Percentiles rank a stretch among this genome's conserved stretches.
These are phyloP conservation scores for Juglanconis sp. DNA, from an alignment of 2,329 filamentous ascomycete species.

Conservation along the genomic window DNA sequence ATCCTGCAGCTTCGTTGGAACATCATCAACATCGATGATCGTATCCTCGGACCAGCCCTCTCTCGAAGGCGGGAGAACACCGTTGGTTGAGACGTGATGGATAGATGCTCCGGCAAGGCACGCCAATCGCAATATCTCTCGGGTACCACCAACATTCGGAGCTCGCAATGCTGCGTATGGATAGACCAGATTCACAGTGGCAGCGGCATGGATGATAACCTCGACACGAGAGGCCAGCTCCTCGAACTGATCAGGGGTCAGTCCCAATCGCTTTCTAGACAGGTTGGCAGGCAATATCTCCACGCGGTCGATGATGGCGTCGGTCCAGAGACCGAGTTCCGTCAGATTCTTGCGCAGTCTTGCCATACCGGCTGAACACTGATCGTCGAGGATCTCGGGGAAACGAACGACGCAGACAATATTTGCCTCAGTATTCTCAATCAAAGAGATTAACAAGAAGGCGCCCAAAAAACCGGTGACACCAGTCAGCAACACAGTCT, in stretches of 20 bases:
- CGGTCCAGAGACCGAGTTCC: constrained; percentile 75
- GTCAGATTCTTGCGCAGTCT: constrained; percentile 72
- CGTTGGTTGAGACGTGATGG: constrained; percentile 78
- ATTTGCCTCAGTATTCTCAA: constrained; percentile 65
- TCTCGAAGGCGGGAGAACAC: constrained; percentile 68
- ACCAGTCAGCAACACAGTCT: constrained; percentile 70
- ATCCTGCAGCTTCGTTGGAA: constrained; percentile 65
- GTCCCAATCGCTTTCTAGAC: constrained; percentile 64
- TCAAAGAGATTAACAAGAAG: constrained; percentile 66
- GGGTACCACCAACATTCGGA: constrained; percentile 76
- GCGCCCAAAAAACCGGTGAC: constrained; percentile 74
- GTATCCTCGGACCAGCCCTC: constrained; percentile 70
- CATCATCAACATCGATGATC: constrained; percentile 64
- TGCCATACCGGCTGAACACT: constrained; percentile 65
- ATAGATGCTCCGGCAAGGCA: constrained; percentile 65
- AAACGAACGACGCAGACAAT: constrained; percentile 74
- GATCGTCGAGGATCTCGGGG: constrained; percentile 61
- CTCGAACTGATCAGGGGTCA: constrained; percentile 63
- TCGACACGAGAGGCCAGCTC: constrained; percentile 63
- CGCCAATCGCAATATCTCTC: constrained; percentile 70
- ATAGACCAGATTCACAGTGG: constrained; percentile 77
- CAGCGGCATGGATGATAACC: constrained; percentile 74
- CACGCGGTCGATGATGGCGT: constrained; percentile 73
- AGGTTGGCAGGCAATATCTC: constrained; percentile 74
- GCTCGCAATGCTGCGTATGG: constrained; percentile 73